Evolutionary conservation across 176 grass and related monocot genomes (phyloP), one percentile per base, ranked within the genome.

Genomic region (Cenchrus purpureus): DNA sequence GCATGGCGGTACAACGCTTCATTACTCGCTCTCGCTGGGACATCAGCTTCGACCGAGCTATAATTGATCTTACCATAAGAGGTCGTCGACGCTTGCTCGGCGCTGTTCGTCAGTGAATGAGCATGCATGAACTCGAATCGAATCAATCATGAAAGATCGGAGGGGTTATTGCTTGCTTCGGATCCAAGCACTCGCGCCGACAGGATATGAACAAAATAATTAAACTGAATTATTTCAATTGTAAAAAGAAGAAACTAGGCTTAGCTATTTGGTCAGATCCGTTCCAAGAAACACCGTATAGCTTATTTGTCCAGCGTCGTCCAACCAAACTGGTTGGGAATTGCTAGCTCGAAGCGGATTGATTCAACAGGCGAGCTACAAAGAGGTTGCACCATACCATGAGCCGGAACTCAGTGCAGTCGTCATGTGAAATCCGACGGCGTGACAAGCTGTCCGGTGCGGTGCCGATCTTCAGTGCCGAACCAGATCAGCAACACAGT

Each of bases 91-190:
- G 45, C 44, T 22, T 10, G 43, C 42, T 16, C 15, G 17, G 60
- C 45, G 44, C 32, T 13, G 57, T 62, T 10, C 71, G 20, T 19
- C 63, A 55, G 28, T 82, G 34, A 53, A 73, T 53, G 48, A 43
- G 29, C n/a, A 73, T 53, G 29, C n/a, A 73, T 53, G 48, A 52
- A 43, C n/a, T 29, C 67, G 37, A 71, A 89, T 75, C 52, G 4
- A 53, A 65, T 73, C 65, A 58, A 63, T 61, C 58, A 11, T 11
- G n/a, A 2, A 61, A 0, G 61, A 6, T 10, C 74, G 25, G 51
- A 37, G 65, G 1, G 42, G 7, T 82, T 29, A 32, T 32, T 40
- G 37, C 37, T 40, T 40, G 79, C 45, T 82, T 71, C 19, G 19
- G 28, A 28, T 53, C 4, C 9, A 43, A 82, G 54, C 63, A 10